These are phyloP conservation scores for Astragalus glycyphyllos DNA, from an alignment of 306 rosid species.

Conservation along the genomic window DNA sequence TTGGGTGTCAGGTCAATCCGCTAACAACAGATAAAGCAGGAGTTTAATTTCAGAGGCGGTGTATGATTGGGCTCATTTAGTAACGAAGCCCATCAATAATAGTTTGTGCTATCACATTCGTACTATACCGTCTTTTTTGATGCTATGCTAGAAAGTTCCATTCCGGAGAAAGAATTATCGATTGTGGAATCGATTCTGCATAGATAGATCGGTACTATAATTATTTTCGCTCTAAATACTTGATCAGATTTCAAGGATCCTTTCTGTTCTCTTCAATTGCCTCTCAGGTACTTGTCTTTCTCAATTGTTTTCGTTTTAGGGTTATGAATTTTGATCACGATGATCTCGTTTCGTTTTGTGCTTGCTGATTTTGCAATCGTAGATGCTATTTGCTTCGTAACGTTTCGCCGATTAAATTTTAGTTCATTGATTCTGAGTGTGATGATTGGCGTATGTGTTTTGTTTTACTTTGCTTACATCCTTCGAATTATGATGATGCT, in stretches of 20 bases:
- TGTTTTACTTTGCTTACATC: background rate
- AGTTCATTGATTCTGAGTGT: constrained; percentile 6
- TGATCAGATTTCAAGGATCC: background rate
- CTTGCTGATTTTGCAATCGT: background rate
- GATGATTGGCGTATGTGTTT: background rate
- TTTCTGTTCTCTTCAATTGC: background rate
- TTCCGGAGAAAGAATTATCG: background rate
- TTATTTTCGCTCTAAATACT: background rate
- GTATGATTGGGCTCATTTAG: background rate
- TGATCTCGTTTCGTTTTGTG: background rate
- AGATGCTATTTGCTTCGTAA: background rate
- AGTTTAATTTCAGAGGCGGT: background rate
- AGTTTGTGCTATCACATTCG: too few species aligned
- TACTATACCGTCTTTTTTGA: background rate
- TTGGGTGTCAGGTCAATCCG: too few species aligned
- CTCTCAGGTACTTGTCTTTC: constrained; percentile 35
- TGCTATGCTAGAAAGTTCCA: constrained; percentile 11
- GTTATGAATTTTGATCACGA: constrained; percentile 11
- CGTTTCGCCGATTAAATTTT: background rate
- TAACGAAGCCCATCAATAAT: background rate
- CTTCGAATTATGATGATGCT: background rate
- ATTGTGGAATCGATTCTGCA: background rate
- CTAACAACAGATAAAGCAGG: too few species aligned
- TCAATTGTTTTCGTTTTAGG: background rate
- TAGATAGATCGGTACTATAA: background rate